These are phyloP conservation scores for Rossbeevera mucosa DNA, from an alignment of 768 basidiomycete genomes.

Conservation along the genomic window DNA sequence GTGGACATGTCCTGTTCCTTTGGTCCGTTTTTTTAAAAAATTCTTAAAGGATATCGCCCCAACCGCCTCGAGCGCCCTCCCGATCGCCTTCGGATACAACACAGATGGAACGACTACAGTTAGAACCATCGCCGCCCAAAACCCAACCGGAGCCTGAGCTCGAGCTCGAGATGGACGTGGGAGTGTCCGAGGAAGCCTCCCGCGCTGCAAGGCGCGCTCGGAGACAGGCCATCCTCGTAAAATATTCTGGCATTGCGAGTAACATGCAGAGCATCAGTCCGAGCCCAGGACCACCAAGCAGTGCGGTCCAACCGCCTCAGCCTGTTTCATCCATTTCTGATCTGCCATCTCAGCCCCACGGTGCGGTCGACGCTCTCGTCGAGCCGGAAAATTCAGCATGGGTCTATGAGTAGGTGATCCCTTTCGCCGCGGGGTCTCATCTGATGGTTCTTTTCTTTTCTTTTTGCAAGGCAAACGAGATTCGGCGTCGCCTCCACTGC, in stretches of 20 bases:
- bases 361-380: slow-evolving; percentile 34
- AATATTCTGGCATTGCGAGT: slow-evolving; percentile 53
- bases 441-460: neutral
- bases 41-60: slow-evolving; percentile 60
- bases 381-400: slow-evolving; percentile 14
- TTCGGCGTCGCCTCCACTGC: slow-evolving; percentile 54
- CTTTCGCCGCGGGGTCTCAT: neutral
- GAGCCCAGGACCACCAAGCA: slow-evolving; percentile 61
- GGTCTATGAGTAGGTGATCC: slow-evolving; percentile 19
- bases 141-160: slow-evolving; percentile 35
- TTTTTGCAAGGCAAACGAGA: slow-evolving; percentile 42
- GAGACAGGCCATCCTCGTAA: slow-evolving; percentile 76
- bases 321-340: slow-evolving; percentile 58
- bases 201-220: slow-evolving; percentile 64
- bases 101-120: slow-evolving; percentile 17
- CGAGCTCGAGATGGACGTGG: slow-evolving; percentile 54
- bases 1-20: slow-evolving; percentile 34
- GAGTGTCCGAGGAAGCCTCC: slow-evolving; percentile 51
- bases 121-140: slow-evolving; percentile 12
- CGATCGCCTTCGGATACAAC: slow-evolving; percentile 24
- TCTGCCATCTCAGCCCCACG: slow-evolving; percentile 53
- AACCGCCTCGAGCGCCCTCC: slow-evolving; percentile 26
- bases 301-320: slow-evolving; percentile 72
- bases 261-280: slow-evolving; percentile 43
- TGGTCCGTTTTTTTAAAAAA: slow-evolving; percentile 13